Evolutionary conservation across 1,284 basidiomycete genomes (phyloP).

Genomic region (Moesziomyces sp.): DNA sequence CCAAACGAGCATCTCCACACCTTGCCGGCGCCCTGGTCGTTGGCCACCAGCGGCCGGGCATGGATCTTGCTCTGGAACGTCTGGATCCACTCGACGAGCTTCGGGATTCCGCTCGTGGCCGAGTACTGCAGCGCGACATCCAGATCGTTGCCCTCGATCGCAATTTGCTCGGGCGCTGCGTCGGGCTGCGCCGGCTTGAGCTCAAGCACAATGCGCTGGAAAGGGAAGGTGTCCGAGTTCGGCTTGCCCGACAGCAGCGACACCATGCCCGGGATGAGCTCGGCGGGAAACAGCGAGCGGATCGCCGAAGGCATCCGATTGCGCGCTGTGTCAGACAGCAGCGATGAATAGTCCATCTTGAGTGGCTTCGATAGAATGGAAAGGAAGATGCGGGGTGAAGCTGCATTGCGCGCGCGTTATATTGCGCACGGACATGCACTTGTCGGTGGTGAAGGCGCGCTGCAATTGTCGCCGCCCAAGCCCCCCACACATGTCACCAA

Average conservation of each 20-base stretch:
- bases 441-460: too few species aligned
- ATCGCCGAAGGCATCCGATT: constrained; percentile 67
- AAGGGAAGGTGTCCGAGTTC: constrained; percentile 86
- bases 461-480: too few species aligned
- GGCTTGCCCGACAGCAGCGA: constrained; percentile 80
- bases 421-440: too few species aligned
- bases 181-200: constrained; percentile 67
- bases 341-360: constrained; percentile 20
- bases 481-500: too few species aligned
- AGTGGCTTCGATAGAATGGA: neutral
- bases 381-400: neutral
- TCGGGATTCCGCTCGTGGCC: constrained; percentile 78
- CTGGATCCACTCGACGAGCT: constrained; percentile 75
- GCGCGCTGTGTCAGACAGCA: constrained; percentile 32
- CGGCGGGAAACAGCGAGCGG: constrained; percentile 78
- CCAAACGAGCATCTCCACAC: constrained; percentile 75
- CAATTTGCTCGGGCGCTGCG: neutral
- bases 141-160: constrained; percentile 64
- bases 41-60: constrained; percentile 59
- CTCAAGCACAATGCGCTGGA: constrained; percentile 76
- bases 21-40: constrained; percentile 14
- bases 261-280: constrained; percentile 81
- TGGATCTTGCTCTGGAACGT: constrained; percentile 74
- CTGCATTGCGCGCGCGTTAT: neutral
- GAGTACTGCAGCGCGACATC: constrained; percentile 70